A percentile compares a stretch with the other conserved stretches of the same genome.
These are phyloP conservation scores for Pseudonectria buxi DNA, from an alignment of 2,329 filamentous ascomycete genomes.

Conservation along the genomic window DNA sequence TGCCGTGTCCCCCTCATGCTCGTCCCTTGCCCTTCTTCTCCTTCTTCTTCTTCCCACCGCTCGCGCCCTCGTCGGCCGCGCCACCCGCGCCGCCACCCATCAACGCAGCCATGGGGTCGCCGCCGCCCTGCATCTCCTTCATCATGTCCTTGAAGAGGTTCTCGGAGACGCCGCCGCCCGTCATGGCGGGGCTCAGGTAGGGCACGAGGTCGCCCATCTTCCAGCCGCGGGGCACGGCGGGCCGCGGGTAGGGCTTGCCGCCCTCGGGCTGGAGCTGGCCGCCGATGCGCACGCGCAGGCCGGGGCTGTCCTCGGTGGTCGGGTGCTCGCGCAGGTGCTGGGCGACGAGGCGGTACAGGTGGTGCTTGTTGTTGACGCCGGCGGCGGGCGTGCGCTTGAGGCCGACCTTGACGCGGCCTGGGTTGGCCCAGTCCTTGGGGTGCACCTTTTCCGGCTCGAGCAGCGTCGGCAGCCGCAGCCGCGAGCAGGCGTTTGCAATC, in stretches of 20 bases:
- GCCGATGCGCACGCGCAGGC: conserved; percentile 65
- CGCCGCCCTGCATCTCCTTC: conserved; percentile 69
- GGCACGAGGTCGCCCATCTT: conserved; percentile 82
- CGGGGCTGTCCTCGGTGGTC: conserved; percentile 60
- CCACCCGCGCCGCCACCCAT: conserved; percentile 32
- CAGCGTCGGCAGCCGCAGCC: conserved; percentile 63
- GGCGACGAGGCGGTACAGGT: conserved; percentile 77
- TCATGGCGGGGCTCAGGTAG: conserved; percentile 81
- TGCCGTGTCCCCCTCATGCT: conserved; percentile 15
- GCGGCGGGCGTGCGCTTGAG: conserved; percentile 36
- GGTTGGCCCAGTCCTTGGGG: conserved; percentile 97
- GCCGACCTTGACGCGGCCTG: conserved; percentile 76
- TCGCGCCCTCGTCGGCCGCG: conserved; percentile 20
- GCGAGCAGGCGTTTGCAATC: conserved; percentile 77
- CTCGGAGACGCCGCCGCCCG: conserved; percentile 87
- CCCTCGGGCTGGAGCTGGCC: conserved; percentile 59
- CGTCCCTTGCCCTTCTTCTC: conserved; percentile 42
- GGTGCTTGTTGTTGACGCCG: conserved; percentile 67
- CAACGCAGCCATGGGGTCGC: conserved; percentile 38
- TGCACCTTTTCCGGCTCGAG: conserved; percentile 90
- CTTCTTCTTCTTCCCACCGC: conserved; percentile 37
- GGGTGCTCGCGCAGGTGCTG: conserved; percentile 71
- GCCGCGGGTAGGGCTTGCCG: conserved; percentile 62
- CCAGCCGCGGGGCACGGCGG: conserved; percentile 78
- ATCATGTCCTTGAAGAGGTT: conserved; percentile 96